Conservation (phyloP, 1,284 basidiomycete species). For the Marasmius tenuissimus region DNA sequence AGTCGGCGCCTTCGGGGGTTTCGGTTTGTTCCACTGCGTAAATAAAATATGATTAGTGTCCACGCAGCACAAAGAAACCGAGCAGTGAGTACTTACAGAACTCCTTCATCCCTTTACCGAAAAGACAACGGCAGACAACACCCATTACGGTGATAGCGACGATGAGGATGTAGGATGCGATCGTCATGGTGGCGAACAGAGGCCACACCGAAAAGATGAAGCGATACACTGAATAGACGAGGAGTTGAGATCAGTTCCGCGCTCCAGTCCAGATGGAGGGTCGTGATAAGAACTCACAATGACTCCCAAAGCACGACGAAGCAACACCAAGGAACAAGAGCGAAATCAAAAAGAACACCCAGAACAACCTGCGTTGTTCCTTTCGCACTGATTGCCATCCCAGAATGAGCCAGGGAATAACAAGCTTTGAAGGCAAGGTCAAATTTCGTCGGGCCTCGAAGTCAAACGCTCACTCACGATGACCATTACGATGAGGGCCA, state of each 20-base stretch:
- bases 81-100: constrained; percentile 35
- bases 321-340: constrained; percentile 39
- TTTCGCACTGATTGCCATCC: constrained; percentile 50
- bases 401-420: constrained; percentile 49
- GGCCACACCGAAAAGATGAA: constrained; percentile 49
- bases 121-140: constrained; percentile 47
- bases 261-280: not conserved
- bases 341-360: constrained; percentile 43
- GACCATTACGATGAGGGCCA: constrained; percentile 38
- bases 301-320: constrained; percentile 42
- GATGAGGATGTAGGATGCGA: constrained; percentile 39
- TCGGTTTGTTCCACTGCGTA: constrained; percentile 36
- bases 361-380: constrained; percentile 42
- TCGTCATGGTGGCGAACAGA: constrained; percentile 47
- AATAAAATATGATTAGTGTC: not conserved
- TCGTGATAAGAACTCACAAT: constrained; percentile 26
- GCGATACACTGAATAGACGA: constrained; percentile 36
- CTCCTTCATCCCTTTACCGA: constrained; percentile 49
- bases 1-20: constrained; percentile 39
- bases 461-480: constrained; percentile 32
- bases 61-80: not conserved
- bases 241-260: not conserved
- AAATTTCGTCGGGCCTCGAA: not conserved
- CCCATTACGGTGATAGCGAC: constrained; percentile 41
- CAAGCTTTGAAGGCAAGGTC: constrained; percentile 29